Percentiles rank a stretch among this genome's conserved stretches.
Evolutionary conservation across 2,329 filamentous ascomycete species (phyloP).

Genomic region (Balansia obtecta): DNA sequence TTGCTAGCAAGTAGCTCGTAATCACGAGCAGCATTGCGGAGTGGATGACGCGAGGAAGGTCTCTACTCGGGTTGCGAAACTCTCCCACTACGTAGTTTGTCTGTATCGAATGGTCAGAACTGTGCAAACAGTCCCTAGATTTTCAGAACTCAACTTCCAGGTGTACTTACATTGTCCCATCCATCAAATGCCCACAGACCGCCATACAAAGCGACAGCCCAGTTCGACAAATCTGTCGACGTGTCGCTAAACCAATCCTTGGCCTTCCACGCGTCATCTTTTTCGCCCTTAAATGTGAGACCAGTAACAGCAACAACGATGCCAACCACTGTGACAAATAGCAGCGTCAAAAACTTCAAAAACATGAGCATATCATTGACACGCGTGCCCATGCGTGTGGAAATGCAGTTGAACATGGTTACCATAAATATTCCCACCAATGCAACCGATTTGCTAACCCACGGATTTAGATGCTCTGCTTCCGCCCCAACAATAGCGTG

Average conservation of each 20-base stretch:
- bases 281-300: conserved; percentile 60
- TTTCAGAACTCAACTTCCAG: no score
- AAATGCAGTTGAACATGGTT: conserved; percentile 80
- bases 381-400: conserved; percentile 74
- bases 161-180: conserved; percentile 82
- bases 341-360: conserved; percentile 81
- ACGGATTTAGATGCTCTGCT: conserved; percentile 64
- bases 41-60: conserved; percentile 89
- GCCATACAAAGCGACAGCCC: conserved; percentile 90
- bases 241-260: conserved; percentile 84
- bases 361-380: conserved; percentile 94
- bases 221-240: conserved; percentile 64
- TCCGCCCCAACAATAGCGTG: conserved; percentile 79
- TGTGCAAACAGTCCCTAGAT: conserved; percentile 4
- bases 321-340: conserved; percentile 77
- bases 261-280: conserved; percentile 77
- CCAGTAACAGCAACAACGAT: conserved; percentile 84
- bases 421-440: conserved; percentile 63
- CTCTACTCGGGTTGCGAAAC: conserved; percentile 80
- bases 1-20: conserved; percentile 77
- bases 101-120: conserved; percentile 27
- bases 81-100: conserved; percentile 97
- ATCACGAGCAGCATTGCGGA: conserved; percentile 95
- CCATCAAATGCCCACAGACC: conserved; percentile 97
- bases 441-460: conserved; percentile 85